Percentiles rank a stretch among this genome's conserved stretches.
These are phyloP conservation scores for Blepharisma undulans DNA, from an alignment of 169 alveolate genomes.

Conservation along the genomic window DNA sequence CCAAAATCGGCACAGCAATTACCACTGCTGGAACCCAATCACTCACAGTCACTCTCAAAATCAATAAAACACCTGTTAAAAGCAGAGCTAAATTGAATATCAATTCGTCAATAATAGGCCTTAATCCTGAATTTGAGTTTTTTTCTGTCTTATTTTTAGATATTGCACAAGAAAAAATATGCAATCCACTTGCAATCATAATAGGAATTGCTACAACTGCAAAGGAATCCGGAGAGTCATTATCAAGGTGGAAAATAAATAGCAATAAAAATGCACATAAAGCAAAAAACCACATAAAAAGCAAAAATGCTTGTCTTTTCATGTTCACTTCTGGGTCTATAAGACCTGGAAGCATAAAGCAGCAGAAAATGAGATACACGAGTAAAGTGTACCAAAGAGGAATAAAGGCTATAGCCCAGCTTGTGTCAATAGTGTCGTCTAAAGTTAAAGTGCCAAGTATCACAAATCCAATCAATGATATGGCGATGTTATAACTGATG, in stretches of 20 bases:
- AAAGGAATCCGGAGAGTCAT: neutral
- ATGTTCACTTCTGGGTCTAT: constrained; percentile 28
- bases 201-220: neutral
- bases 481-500: neutral
- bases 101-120: neutral
- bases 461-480: constrained; percentile 8
- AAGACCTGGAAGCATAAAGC: constrained; percentile 25
- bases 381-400: constrained; percentile 27
- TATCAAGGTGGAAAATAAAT: neutral
- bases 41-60: neutral
- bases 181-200: neutral
- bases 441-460: neutral
- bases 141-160: neutral
- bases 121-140: neutral
- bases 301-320: neutral
- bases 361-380: neutral
- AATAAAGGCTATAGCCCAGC: constrained; percentile 6
- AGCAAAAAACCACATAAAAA: neutral
- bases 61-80: neutral
- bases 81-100: neutral
- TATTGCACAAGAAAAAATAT: neutral
- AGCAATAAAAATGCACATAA: neutral
- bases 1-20: neutral
- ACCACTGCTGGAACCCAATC: neutral
- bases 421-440: neutral